These are phyloP conservation scores for Pelargonium myrrhifolium DNA, from an alignment of 441 rosid species.

Conservation along the genomic window DNA sequence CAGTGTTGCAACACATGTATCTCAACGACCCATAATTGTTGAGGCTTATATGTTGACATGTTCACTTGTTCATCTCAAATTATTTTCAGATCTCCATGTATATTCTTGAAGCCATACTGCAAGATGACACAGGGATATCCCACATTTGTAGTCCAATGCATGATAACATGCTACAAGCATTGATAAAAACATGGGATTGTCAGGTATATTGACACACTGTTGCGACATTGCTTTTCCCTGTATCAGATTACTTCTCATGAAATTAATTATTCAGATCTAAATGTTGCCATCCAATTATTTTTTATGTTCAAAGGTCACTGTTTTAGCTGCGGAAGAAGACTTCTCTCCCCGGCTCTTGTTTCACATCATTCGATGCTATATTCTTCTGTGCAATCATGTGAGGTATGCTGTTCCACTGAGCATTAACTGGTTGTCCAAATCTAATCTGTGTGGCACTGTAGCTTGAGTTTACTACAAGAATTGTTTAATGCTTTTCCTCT, in stretches of 20 bases:
- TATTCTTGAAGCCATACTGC: slow-evolving; percentile 3
- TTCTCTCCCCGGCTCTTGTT: slow-evolving; percentile 2
- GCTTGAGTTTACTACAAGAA: too few relatives aligned
- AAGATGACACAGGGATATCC: slow-evolving; percentile 1
- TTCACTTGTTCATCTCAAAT: background rate
- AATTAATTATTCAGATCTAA: background rate
- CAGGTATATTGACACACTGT: background rate
- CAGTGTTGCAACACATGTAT: too few relatives aligned
- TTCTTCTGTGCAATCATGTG: slow-evolving; percentile 1
- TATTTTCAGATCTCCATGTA: slow-evolving; percentile 5
- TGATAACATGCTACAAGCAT: background rate
- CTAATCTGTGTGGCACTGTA: too few relatives aligned
- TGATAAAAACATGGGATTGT: background rate
- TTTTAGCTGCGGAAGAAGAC: background rate
- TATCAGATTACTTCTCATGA: background rate
- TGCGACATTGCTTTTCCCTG: background rate
- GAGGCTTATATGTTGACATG: background rate
- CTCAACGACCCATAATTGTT: too few relatives aligned
- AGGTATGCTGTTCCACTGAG: background rate
- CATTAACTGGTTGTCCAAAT: too few relatives aligned
- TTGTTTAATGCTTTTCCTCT: too few relatives aligned
- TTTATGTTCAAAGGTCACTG: background rate
- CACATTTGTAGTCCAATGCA: slow-evolving; percentile 3
- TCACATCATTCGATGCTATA: slow-evolving; percentile 3
- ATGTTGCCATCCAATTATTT: background rate